These are phyloP conservation scores for Cyclotella sp. DNA, from an alignment of 108 stramenopile genomes.

Conservation along the genomic window DNA sequence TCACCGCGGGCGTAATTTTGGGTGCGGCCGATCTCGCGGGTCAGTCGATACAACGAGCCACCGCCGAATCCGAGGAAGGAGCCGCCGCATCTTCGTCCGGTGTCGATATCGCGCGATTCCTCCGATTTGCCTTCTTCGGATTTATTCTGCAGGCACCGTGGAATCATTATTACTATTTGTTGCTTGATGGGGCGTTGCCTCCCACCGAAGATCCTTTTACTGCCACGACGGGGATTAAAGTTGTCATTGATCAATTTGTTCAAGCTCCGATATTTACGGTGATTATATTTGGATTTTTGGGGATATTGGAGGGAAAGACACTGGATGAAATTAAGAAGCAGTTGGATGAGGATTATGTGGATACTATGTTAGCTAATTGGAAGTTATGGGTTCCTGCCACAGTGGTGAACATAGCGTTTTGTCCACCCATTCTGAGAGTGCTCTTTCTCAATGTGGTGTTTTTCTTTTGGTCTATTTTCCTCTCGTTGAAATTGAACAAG, in stretches of 20 bases:
- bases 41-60: slow-evolving; percentile 67
- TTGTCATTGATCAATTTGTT: slow-evolving; percentile 93
- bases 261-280: slow-evolving; percentile 95
- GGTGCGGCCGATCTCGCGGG: slow-evolving; percentile 88
- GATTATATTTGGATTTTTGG: slow-evolving; percentile 89
- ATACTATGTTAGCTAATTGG: slow-evolving; percentile 94
- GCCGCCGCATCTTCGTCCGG: neutral
- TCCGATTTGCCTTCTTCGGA: slow-evolving; percentile 89
- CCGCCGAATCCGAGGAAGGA: neutral
- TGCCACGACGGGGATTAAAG: slow-evolving; percentile 81
- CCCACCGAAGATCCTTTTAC: slow-evolving; percentile 91
- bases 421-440: slow-evolving; percentile 87
- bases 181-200: slow-evolving; percentile 87
- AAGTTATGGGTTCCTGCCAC: slow-evolving; percentile 91
- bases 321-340: slow-evolving; percentile 66
- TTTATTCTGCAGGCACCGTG: slow-evolving; percentile 92
- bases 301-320: slow-evolving; percentile 83
- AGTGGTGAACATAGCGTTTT: slow-evolving; percentile 90
- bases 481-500: slow-evolving; percentile 88
- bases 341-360: slow-evolving; percentile 82
- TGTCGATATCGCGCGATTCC: slow-evolving; percentile 69
- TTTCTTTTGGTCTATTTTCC: slow-evolving; percentile 94
- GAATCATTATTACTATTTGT: slow-evolving; percentile 91
- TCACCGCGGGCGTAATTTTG: slow-evolving; percentile 88
- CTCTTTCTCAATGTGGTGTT: slow-evolving; percentile 92